Conservation (phyloP, 768 basidiomycete species). For the Trametes cingulata region DNA sequence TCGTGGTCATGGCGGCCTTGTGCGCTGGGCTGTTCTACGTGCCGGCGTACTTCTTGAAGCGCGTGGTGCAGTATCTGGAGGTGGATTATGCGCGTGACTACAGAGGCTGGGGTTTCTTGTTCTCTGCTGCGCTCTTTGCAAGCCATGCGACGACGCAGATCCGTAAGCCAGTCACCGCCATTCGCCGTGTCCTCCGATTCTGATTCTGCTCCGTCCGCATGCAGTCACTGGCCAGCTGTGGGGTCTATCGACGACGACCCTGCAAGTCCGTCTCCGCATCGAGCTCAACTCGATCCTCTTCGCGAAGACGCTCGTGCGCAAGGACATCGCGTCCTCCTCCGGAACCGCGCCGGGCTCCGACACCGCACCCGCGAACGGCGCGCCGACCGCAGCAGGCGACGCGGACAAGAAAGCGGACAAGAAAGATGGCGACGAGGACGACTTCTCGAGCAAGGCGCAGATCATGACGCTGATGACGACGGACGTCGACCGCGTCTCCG, state of each 20-base stretch:
- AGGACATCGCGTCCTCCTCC: slow-evolving; percentile 76
- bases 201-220: background rate
- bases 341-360: slow-evolving; percentile 30
- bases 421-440: slow-evolving; percentile 58
- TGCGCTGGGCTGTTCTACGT: slow-evolving; percentile 66
- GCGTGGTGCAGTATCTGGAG: slow-evolving; percentile 66
- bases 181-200: background rate
- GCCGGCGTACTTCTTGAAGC: slow-evolving; percentile 60
- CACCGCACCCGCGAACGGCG: slow-evolving; percentile 1
- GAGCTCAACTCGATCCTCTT: slow-evolving; percentile 86
- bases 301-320: slow-evolving; percentile 82
- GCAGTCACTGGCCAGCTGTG: slow-evolving; percentile 70
- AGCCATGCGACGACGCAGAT: slow-evolving; percentile 45
- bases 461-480: slow-evolving; percentile 97
- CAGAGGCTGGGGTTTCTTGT: slow-evolving; percentile 75
- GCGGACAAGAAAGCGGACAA: slow-evolving; percentile 55
- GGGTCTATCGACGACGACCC: slow-evolving; percentile 64
- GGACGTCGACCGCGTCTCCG: slow-evolving; percentile 87
- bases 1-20: slow-evolving; percentile 53
- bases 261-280: slow-evolving; percentile 70
- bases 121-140: slow-evolving; percentile 51
- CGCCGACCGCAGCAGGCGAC: slow-evolving; percentile 23
- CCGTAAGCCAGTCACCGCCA: slow-evolving; percentile 34
- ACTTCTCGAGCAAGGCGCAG: slow-evolving; percentile 61
- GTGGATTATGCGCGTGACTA: slow-evolving; percentile 55